phyloP scores from a whole-genome alignment of 148 eudicot species.

The Rhododendron simsii region DNA sequence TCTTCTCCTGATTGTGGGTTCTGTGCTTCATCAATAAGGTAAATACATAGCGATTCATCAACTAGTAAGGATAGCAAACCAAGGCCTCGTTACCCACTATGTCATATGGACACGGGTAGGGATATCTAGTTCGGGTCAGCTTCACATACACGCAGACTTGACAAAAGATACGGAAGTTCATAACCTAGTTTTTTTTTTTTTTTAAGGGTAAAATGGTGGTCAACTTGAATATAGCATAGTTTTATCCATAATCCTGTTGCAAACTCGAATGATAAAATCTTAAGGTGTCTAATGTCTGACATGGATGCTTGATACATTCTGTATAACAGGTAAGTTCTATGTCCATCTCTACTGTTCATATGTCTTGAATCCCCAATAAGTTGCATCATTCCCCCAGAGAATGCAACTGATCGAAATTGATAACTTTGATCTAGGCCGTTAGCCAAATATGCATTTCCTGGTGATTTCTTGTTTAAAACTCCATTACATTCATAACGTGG shows the following conservation, averaged over 20 bases:
- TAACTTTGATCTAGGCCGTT: neutral
- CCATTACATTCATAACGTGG: neutral
- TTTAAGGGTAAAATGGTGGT: neutral
- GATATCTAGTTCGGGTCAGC: neutral
- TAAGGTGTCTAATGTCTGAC: neutral
- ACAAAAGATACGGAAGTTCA: neutral
- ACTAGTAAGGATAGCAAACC: neutral
- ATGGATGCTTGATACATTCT: neutral
- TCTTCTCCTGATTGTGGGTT: constrained; percentile 38
- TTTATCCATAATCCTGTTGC: no score
- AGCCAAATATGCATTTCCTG: neutral
- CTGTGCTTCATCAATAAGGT: constrained; percentile 47
- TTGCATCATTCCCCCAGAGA: neutral
- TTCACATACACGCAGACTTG: neutral
- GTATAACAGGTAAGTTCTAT: neutral
- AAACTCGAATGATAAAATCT: neutral
- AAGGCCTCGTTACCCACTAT: neutral
- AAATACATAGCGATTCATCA: neutral
- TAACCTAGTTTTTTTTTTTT: neutral
- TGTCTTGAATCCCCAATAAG: neutral
- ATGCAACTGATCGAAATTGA: neutral
- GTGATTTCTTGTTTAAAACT: neutral
- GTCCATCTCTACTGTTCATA: neutral
- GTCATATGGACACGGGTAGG: neutral
- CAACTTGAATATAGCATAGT: no score